Conservation (phyloP, 208 protist genomes). For the Entamoeba histolytica region DNA sequence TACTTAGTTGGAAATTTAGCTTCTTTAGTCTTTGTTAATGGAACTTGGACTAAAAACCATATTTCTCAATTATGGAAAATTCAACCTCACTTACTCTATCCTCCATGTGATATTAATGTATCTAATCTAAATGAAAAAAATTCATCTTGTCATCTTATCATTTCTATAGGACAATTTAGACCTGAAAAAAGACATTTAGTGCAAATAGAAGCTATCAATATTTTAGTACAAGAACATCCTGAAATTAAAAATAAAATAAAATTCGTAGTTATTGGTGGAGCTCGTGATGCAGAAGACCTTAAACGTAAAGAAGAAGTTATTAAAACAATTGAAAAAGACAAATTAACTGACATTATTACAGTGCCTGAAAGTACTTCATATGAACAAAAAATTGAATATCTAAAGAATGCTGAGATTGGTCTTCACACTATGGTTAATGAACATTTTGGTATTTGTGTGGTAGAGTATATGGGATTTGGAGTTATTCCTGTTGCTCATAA, state of each 20-base stretch:
- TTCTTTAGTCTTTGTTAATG: constrained; percentile 67
- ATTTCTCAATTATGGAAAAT: constrained; percentile 52
- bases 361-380: constrained; percentile 45
- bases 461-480: constrained; percentile 77
- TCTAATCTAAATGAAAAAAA: not conserved
- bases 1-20: constrained; percentile 48
- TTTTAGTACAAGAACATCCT: not conserved
- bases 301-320: constrained; percentile 41
- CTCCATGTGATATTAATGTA: constrained; percentile 56
- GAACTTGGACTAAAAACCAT: constrained; percentile 75
- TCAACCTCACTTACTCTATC: constrained; percentile 48
- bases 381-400: not conserved
- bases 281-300: constrained; percentile 50
- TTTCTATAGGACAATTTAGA: constrained; percentile 77
- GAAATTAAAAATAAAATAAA: not conserved
- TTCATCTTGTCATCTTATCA: constrained; percentile 35
- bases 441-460: constrained; percentile 91
- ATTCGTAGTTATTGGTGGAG: constrained; percentile 57
- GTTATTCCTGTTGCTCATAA: constrained; percentile 65
- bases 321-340: constrained; percentile 30
- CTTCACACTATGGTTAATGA: constrained; percentile 92
- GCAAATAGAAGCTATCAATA: constrained; percentile 58
- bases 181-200: constrained; percentile 86
- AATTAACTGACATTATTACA: constrained; percentile 41
- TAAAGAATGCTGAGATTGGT: constrained; percentile 45